Evolutionary conservation across 345 rosid genomes (phyloP), one percentile per base, ranked within the genome.

Genomic region (Trapa incisa): DNA sequence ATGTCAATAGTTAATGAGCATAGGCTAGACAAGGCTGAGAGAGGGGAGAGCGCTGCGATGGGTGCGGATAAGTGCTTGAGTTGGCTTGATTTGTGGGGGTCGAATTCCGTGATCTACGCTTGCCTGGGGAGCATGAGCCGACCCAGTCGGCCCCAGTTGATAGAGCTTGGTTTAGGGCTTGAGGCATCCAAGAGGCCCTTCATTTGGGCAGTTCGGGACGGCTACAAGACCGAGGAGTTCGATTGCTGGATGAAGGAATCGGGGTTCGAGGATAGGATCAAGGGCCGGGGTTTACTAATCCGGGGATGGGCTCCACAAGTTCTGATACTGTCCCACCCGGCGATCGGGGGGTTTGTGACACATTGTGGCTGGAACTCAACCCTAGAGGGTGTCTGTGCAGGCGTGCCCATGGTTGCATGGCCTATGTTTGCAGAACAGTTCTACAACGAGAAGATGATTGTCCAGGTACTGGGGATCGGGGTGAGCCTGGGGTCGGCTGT

Each of bases 51-150:
- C 4, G 67, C 75, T 0, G 68, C 56, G 12, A 68, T 70, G 48
- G 64, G 54, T 54, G 48, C 67, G 47, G 50, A 68, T 0, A 61
- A 76, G 0, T 79, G 78, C 29, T 0, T 82, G 53, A 62, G 67
- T 43, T 86, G 88, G 91, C 81, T 84, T 14, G 79, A 84, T 47
- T 71, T 74, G 17, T 54, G 64, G 54, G 64, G 56, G 13, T 37
- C 65, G 0, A 22, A 61, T 2, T 86, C 85, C 0, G 83, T 86
- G 2, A 10, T 84, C 1, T 86, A 84, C 54, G 83, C 75, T 58
- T 86, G 84, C 60, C 81, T 81, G 0, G 88, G 88, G 38, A 82
- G 81, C 70, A 37, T 79, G 2, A 66, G 73, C 52, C 72, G 62
- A 39, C 70, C 79, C 36, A 63, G 75, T 4, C 13, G 56, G 12